A percentile compares a stretch with the other conserved stretches of the same genome.
phyloP scores from a whole-genome alignment of 208 protist species.

The Angomonas ambiguus region DNA sequence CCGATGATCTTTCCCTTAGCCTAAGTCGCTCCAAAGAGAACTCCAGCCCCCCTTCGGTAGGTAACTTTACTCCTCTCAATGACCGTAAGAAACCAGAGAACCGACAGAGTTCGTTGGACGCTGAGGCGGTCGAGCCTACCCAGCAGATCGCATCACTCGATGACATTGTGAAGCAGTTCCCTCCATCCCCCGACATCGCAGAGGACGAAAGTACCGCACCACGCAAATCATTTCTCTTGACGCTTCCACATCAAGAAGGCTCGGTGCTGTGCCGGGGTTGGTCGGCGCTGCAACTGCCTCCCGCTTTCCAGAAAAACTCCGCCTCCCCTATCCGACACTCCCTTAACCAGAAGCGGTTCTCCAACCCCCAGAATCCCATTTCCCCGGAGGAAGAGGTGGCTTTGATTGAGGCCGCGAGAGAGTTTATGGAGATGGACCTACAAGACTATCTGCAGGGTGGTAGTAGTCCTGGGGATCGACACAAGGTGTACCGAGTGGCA shows the following conservation, averaged over 20 bases:
- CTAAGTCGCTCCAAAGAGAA: neutral
- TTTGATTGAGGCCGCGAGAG: neutral
- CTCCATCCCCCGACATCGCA: neutral
- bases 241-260: slow-evolving; percentile 62
- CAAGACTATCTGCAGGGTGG: neutral
- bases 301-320: neutral
- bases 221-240: slow-evolving; percentile 60
- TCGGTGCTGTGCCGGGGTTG: slow-evolving; percentile 68
- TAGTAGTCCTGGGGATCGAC: neutral
- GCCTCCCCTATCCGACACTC: neutral
- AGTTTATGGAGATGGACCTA: neutral
- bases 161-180: neutral
- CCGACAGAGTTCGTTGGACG: too few relatives aligned
- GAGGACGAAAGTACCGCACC: slow-evolving; percentile 8
- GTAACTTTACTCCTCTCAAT: too few relatives aligned
- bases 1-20: slow-evolving; percentile 1
- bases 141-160: neutral
- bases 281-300: slow-evolving; percentile 42
- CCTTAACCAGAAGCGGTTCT: neutral
- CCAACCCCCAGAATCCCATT: neutral
- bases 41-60: neutral
- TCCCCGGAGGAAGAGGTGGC: neutral
- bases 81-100: neutral
- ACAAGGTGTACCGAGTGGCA: slow-evolving; percentile 23
- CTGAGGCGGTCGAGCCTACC: neutral